A percentile compares a stretch with the other conserved stretches of the same genome.
phyloP scores from a whole-genome alignment of 352 stramenopile genomes.

The Globisporangium spiculum region DNA sequence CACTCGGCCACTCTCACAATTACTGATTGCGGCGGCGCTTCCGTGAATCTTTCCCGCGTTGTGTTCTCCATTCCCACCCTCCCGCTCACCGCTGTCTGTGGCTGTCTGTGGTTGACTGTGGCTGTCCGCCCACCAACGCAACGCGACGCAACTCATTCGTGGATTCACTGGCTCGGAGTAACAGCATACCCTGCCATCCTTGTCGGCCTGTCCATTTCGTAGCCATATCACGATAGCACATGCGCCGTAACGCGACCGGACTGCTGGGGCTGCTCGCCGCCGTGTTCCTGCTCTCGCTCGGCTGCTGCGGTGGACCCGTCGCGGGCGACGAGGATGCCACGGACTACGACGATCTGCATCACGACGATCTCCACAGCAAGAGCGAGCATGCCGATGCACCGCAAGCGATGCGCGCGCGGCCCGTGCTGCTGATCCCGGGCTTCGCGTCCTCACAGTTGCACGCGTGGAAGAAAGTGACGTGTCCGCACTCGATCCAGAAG shows the following conservation, averaged over 20 bases:
- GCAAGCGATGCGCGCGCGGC: slow-evolving; percentile 28
- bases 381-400: background rate
- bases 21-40: background rate
- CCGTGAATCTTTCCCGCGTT: background rate
- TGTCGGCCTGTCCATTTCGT: background rate
- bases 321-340: slow-evolving; percentile 8
- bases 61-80: background rate
- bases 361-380: background rate
- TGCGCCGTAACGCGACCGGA: slow-evolving; percentile 12
- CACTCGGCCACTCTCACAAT: background rate
- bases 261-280: slow-evolving; percentile 17
- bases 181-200: background rate
- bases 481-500: slow-evolving; percentile 61
- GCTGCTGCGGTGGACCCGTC: slow-evolving; percentile 10
- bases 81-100: no score
- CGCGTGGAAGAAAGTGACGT: slow-evolving; percentile 58
- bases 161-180: slow-evolving; percentile 6
- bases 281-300: slow-evolving; percentile 21
- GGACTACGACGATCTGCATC: background rate
- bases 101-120: no score
- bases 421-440: slow-evolving; percentile 70
- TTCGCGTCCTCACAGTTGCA: slow-evolving; percentile 81
- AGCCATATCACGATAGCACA: background rate
- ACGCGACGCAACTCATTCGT: background rate
- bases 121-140: background rate